These are phyloP conservation scores for Hyaloperonospora brassicae DNA, from an alignment of 352 stramenopile genomes.

Conservation along the genomic window DNA sequence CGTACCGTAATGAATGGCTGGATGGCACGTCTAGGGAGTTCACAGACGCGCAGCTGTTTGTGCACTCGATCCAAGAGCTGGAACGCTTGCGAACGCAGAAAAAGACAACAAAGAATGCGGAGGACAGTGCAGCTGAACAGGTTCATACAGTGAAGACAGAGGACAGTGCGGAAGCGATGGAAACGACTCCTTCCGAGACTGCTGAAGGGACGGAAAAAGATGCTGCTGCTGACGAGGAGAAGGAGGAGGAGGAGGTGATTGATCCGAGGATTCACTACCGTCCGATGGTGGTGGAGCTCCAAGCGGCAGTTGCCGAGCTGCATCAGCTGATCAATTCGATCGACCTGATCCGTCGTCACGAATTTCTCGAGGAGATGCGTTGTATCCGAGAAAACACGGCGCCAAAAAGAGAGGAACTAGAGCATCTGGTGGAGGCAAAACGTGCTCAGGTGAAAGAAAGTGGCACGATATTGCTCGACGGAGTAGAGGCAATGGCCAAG, in stretches of 20 bases:
- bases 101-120: conserved; percentile 22
- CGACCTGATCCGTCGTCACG: conserved; percentile 66
- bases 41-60: conserved; percentile 71
- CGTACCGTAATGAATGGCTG: neutral
- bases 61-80: conserved; percentile 79
- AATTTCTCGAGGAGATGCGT: conserved; percentile 82
- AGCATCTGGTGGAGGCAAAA: conserved; percentile 75
- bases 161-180: conserved; percentile 27
- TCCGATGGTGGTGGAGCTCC: conserved; percentile 76
- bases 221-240: conserved; percentile 22
- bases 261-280: conserved; percentile 81
- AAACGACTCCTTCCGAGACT: conserved; percentile 12
- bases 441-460: conserved; percentile 65
- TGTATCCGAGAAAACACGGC: conserved; percentile 83
- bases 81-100: conserved; percentile 47
- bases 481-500: conserved; percentile 56
- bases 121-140: conserved; percentile 10
- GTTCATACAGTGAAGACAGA: conserved; percentile 23
- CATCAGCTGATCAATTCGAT: conserved; percentile 86
- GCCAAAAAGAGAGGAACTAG: conserved; percentile 68
- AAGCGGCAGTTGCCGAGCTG: conserved; percentile 66
- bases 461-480: conserved; percentile 61
- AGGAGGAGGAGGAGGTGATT: conserved; percentile 75
- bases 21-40: conserved; percentile 46
- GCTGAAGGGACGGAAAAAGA: conserved; percentile 19